Base-by-base conservation (phyloP, 164 flowering plant genomes). In the Chimonanthus praecox region DNA sequence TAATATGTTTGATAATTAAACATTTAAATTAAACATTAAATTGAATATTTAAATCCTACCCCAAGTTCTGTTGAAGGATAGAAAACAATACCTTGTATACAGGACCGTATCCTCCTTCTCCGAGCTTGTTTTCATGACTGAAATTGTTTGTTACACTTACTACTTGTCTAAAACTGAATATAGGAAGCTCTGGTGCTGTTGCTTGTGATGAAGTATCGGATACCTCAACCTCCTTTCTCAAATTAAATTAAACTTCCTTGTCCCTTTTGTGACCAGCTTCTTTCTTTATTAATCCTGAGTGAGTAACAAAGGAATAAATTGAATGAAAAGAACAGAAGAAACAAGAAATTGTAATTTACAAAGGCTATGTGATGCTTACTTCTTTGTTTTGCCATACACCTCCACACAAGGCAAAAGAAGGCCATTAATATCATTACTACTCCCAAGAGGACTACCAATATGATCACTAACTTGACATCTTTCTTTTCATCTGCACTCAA, bases 91-190 rank as follows among this genome's bases (percentile, higher is more conserved):
- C 65, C 65, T 63, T 63, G 65, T 63, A 66, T 7, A 66, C 68
- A 43, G 49, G 48, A 66, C 68, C 68, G 43, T 43, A 66, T 8
- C 68, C 68, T 43, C 68, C 48, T 66, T 43, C 68, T 66, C 68
- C 68, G 44, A 66, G 49, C 33, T 43, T 66, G 6, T 66, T 66
- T 66, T 11, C 49, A 13, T 66, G 48, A 66, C 16, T 33, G 16
- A 66, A 66, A 16, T 66, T 9, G 0, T 43, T 43, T 10, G 68
- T 66, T 66, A 48, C 68, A 11, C 3, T 66, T 66, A 6, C 68
- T 43, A 66, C 16, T 10, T 43, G 43, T 15, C 47, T 43, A 66
- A 66, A 43, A 7, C 33, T 48, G 10, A 66, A 66, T 10, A 66
- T 9, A 2, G 68, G 68, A 6, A 66, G 47, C 15, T 66, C 68